Percentiles rank a stretch among this genome's conserved stretches.
Conservation (phyloP, 2,329 filamentous ascomycete species). For the Aureobasidium sp. region DNA sequence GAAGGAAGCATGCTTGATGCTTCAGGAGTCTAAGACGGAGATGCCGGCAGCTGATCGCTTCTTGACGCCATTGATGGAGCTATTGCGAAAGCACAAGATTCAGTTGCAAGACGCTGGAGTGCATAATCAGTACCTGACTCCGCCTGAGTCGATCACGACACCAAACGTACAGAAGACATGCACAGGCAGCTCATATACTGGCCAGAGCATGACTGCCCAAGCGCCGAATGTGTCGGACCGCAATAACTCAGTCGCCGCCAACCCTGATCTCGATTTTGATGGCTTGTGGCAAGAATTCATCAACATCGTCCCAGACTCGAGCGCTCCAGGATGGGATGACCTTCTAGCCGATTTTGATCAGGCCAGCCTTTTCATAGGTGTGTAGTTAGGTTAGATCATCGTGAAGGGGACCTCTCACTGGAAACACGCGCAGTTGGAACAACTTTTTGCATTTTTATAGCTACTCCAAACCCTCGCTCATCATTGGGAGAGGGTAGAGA, state of each 20-base stretch:
- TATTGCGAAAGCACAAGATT: constrained; percentile 20
- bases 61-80: constrained; percentile 17
- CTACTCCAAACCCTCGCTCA: too few relatives aligned
- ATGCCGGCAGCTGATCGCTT: constrained; percentile 16
- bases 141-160: neutral
- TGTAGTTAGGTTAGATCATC: neutral
- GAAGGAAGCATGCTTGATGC: constrained; percentile 17
- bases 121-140: neutral
- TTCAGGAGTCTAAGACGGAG: constrained; percentile 15
- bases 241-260: neutral
- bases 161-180: neutral
- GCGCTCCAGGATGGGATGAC: neutral
- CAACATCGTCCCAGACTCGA: constrained; percentile 13
- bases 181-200: too few relatives aligned
- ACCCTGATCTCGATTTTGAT: constrained; percentile 16
- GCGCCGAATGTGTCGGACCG: neutral
- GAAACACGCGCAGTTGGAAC: neutral
- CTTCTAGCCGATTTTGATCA: neutral
- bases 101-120: constrained; percentile 12
- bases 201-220: neutral
- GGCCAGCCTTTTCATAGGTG: neutral
- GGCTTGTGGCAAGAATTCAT: constrained; percentile 20
- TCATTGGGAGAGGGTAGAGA: neutral
- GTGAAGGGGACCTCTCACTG: neutral
- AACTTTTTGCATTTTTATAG: neutral